Evolutionary conservation across 768 basidiomycete species (phyloP).

Genomic region (Trametes coccinea): DNA sequence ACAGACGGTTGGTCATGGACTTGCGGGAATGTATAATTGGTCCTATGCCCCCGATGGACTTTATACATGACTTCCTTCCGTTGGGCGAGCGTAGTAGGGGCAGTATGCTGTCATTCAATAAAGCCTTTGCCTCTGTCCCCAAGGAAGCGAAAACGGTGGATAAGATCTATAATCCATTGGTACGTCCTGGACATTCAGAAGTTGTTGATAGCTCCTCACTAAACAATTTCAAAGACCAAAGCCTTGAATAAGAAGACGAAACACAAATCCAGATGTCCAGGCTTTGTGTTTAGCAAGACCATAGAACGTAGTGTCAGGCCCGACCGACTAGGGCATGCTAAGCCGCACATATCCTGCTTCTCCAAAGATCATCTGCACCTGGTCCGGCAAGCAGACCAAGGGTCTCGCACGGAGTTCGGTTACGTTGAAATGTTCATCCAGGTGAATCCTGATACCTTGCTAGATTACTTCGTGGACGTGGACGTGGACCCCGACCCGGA

Average conservation of each 20-base stretch:
- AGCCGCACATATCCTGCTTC: slow-evolving; percentile 15
- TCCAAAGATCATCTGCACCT: background rate
- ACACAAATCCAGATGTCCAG: slow-evolving; percentile 4
- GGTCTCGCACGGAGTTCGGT: background rate
- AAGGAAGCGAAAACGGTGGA: background rate
- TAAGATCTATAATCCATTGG: too few species aligned
- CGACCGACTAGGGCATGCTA: background rate
- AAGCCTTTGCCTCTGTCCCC: slow-evolving; percentile 2
- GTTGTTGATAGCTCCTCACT: too few species aligned
- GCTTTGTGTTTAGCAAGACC: slow-evolving; percentile 1
- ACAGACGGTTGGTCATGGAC: too few species aligned
- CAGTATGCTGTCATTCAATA: background rate
- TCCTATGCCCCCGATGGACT: slow-evolving; percentile 14
- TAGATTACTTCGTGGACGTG: slow-evolving; percentile 14
- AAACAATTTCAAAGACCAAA: slow-evolving; percentile 19
- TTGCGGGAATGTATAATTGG: background rate
- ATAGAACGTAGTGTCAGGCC: background rate
- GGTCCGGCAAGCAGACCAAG: background rate
- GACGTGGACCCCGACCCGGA: background rate
- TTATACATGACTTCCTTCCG: background rate
- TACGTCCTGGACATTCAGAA: too few species aligned
- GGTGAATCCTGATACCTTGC: background rate
- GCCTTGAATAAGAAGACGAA: background rate
- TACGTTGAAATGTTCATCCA: slow-evolving; percentile 19
- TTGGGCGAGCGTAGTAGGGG: too few species aligned